Percentiles rank a stretch among this genome's conserved stretches.
Evolutionary conservation across 192 early-diverging fungal genomes (phyloP).

Genomic region (Phycomyces nitens): DNA sequence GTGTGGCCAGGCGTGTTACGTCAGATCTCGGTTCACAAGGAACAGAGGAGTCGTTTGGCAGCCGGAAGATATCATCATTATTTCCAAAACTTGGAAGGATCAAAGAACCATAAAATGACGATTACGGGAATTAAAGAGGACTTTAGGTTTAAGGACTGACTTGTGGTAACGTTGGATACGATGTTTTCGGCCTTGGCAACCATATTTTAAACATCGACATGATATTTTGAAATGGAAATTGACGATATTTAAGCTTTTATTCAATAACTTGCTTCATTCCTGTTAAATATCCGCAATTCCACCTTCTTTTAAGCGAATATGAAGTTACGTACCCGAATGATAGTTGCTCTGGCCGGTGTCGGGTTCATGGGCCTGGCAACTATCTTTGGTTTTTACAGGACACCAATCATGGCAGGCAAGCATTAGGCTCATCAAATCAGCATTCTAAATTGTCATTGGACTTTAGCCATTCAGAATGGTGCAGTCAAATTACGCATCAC

Average conservation of each 20-base stretch:
- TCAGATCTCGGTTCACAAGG: conserved; percentile 4
- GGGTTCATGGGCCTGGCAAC: background rate
- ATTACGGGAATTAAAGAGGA: background rate
- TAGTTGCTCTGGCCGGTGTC: background rate
- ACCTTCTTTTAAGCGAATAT: background rate
- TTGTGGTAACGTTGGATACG: conserved; percentile 4
- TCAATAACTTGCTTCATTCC: too few relatives aligned
- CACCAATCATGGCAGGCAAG: conserved; percentile 4
- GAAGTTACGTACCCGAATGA: conserved; percentile 7
- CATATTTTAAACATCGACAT: too few relatives aligned
- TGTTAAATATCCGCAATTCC: too few relatives aligned
- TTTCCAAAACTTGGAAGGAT: conserved; percentile 24
- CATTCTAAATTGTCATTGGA: background rate
- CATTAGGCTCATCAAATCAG: background rate
- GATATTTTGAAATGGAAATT: too few relatives aligned
- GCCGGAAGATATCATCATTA: conserved; percentile 17
- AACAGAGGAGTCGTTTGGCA: conserved; percentile 2
- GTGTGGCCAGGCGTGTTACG: conserved; percentile 18
- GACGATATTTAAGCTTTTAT: too few relatives aligned
- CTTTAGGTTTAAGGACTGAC: background rate
- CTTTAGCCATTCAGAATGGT: conserved; percentile 12
- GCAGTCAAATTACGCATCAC: conserved; percentile 20
- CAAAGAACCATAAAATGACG: background rate
- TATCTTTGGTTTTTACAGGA: conserved; percentile 5
- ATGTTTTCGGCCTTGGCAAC: too few relatives aligned